Evolutionary conservation across 306 rosid species (phyloP).

Genomic region (Sicyos edulis): DNA sequence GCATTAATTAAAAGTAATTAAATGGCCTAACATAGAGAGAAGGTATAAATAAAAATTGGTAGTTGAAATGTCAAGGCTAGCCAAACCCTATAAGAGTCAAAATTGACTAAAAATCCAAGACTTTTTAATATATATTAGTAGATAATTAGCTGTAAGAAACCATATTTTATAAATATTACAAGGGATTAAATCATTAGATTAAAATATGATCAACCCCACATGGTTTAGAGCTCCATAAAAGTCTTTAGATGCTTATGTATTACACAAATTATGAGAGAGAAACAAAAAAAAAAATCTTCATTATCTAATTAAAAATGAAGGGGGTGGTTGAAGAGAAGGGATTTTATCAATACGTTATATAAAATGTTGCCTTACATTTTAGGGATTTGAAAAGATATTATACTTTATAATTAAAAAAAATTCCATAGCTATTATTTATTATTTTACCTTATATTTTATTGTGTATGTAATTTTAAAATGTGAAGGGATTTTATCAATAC

Average conservation of each 20-base stretch:
- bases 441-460: background rate
- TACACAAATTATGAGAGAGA: slow-evolving; percentile 8
- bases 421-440: background rate
- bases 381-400: slow-evolving; percentile 3
- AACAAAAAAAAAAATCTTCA: background rate
- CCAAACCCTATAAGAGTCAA: slow-evolving; percentile 20
- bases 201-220: background rate
- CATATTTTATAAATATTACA: background rate
- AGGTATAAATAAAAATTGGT: background rate
- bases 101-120: background rate
- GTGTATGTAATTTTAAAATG: background rate
- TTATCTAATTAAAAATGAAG: background rate
- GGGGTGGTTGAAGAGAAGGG: slow-evolving; percentile 13
- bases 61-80: slow-evolving; percentile 18
- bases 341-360: too few species aligned
- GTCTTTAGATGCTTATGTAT: slow-evolving; percentile 13
- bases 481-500: background rate
- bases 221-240: slow-evolving; percentile 9
- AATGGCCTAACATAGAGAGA: background rate
- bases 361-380: too few species aligned
- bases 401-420: background rate
- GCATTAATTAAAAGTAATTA: background rate
- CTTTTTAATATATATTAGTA: background rate
- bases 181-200: background rate
- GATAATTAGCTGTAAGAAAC: slow-evolving; percentile 1